Evolutionary conservation across 441 rosid genomes (phyloP), one percentile per base, ranked within the genome.

Genomic region (Corymbia citriodora): DNA sequence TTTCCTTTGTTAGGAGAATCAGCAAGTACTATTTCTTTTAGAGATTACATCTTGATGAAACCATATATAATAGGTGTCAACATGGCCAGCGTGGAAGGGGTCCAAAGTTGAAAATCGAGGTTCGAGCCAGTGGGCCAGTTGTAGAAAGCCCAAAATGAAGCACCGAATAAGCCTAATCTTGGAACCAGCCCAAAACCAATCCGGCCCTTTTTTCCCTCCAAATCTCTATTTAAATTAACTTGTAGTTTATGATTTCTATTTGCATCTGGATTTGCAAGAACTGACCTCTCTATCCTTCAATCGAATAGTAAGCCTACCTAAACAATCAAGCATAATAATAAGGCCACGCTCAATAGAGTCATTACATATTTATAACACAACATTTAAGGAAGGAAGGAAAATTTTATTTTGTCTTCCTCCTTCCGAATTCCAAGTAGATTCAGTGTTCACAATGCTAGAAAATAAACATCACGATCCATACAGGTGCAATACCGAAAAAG

Each of bases 41-140:
- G 12, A 70, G 23, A 68, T 68, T 31, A 68, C 36, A 17, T 33
- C 23, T 4, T 31, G 23, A 68, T 17, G 36, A 68, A 33, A 68
- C 45, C 74, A 16, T 68, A 18, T 31, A 68, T 68, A 31, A 17
- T 18, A 68, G 74, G 74, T 31, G 5, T 68, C 6, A 10, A 68
- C 7, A 68, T 68, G 1, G 5, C 31, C 5, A 10, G 2, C 1
- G 2, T 31, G 21, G 36, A 31, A 9, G 9, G 23, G 3, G n/a
- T 65, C 6, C 31, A n/a, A 19, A 7, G 10, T 33, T 70, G 45
- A 19, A 68, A 70, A 33, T 4, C 2, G 10, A 33, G 45, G 17
- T 31, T 18, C 13, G 0, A 70, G 79, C 79, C 18, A 7, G 36
- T 2, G 1, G 19, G 72, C 36, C 21, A 6, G 18, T 31, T 68